These are phyloP conservation scores for Rhizopus microsporus DNA, from an alignment of 371 early-diverging fungal species.

Conservation along the genomic window DNA sequence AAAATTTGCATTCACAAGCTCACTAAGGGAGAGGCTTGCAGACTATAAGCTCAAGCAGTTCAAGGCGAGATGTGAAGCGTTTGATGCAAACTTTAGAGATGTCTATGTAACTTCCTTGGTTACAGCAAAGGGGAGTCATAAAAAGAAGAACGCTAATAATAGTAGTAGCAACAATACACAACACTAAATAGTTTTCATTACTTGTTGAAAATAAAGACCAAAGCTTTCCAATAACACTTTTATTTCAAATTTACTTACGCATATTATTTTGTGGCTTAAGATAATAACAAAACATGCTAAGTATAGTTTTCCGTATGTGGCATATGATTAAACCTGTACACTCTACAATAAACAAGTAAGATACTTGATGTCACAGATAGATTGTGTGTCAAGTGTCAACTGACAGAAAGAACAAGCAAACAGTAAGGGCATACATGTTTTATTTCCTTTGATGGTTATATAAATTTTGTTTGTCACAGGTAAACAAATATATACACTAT, in stretches of 20 bases:
- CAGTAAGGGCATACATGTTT: too few relatives aligned
- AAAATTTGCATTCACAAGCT: neutral
- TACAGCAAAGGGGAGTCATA: neutral
- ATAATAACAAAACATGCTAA: neutral
- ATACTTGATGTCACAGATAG: too few relatives aligned
- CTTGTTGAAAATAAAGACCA: neutral
- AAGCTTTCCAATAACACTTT: neutral
- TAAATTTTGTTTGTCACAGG: too few relatives aligned
- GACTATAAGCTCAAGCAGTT: neutral
- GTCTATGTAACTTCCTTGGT: neutral
- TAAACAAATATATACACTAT: too few relatives aligned
- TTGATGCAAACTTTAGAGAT: conserved; percentile 4
- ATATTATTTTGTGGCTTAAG: neutral
- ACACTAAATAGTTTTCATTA: too few relatives aligned
- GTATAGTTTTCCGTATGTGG: neutral
- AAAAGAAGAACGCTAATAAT: neutral
- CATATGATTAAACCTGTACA: neutral
- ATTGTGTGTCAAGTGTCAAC: too few relatives aligned
- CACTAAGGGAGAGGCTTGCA: neutral
- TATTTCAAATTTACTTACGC: neutral
- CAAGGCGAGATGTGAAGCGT: neutral
- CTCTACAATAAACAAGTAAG: too few relatives aligned
- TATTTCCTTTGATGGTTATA: too few relatives aligned
- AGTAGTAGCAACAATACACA: neutral
- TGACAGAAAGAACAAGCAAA: too few relatives aligned